Percentiles rank a stretch among this genome's conserved stretches.
phyloP scores from a whole-genome alignment of 495 filamentous ascomycete species.

The Poronia punctata region DNA sequence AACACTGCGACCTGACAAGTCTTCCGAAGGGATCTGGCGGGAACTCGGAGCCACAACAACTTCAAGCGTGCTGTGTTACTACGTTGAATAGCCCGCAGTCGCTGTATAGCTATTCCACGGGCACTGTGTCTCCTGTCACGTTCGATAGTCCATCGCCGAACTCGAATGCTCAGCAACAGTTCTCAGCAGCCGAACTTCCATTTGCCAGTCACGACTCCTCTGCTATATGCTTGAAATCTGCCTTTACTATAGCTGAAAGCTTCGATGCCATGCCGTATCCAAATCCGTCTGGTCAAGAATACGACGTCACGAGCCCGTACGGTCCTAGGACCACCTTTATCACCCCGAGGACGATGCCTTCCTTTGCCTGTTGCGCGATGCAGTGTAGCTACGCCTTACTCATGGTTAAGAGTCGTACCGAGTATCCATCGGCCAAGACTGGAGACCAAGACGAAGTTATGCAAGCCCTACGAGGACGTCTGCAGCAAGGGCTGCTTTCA shows the following conservation, averaged over 20 bases:
- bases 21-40: conserved; percentile 25
- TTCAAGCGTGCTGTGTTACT: conserved; percentile 24
- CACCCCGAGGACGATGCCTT: conserved; percentile 51
- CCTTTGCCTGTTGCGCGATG: conserved; percentile 57
- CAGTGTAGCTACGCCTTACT: conserved; percentile 56
- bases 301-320: conserved; percentile 25
- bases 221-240: conserved; percentile 46
- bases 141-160: conserved; percentile 31
- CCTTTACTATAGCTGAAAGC: conserved; percentile 44
- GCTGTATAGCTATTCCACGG: conserved; percentile 29
- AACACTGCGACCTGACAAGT: conserved; percentile 50
- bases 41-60: conserved; percentile 15
- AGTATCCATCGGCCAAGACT: conserved; percentile 33
- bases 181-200: conserved; percentile 36
- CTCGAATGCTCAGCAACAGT: conserved; percentile 27
- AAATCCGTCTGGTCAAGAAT: conserved; percentile 30
- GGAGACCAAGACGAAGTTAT: conserved; percentile 31
- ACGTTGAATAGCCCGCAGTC: conserved; percentile 24
- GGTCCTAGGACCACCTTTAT: conserved; percentile 18
- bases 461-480: conserved; percentile 39
- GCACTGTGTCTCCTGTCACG: conserved; percentile 26
- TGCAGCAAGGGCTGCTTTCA: conserved; percentile 47
- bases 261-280: conserved; percentile 47
- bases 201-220: conserved; percentile 48
- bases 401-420: conserved; percentile 49